A percentile compares a stretch with the other conserved stretches of the same genome.
Conservation (phyloP, 208 protist species). For the Angomonas deanei region DNA sequence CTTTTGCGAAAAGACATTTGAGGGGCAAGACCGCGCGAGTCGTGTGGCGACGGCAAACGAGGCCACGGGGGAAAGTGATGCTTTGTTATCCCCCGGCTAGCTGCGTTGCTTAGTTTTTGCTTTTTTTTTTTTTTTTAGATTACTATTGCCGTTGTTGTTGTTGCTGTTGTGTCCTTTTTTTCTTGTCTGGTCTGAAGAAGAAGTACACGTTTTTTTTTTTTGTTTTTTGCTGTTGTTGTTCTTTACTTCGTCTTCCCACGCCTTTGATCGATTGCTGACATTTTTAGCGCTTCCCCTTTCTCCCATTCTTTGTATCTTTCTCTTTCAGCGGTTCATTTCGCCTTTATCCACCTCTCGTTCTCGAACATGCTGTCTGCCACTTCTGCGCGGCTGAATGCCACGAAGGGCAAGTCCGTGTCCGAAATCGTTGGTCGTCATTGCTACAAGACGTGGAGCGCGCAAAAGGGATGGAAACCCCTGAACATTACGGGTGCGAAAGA, state of each 20-base stretch:
- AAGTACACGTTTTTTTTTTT: background rate
- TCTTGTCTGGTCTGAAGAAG: background rate
- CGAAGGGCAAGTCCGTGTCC: background rate
- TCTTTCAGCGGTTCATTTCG: no score
- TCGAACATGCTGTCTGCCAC: no score
- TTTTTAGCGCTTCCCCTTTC: background rate
- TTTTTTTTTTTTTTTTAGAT: slow-evolving; percentile 10
- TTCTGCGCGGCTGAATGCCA: no score
- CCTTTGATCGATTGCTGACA: background rate
- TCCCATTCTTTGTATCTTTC: background rate
- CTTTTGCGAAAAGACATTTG: slow-evolving; percentile 28
- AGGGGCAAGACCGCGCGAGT: background rate
- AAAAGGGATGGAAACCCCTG: slow-evolving; percentile 4
- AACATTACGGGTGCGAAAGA: background rate
- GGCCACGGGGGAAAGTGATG: slow-evolving; percentile 29
- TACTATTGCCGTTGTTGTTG: background rate
- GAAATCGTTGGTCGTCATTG: background rate
- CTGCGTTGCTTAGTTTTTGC: background rate
- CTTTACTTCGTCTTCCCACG: background rate
- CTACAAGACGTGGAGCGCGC: background rate
- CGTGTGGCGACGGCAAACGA: slow-evolving; percentile 20
- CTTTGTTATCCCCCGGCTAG: background rate
- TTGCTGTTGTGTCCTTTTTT: background rate
- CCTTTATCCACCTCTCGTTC: no score
- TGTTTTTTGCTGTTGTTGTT: background rate